Evolutionary conservation across 2,329 filamentous ascomycete species (phyloP).

Genomic region (Beauveria pseudobassiana): DNA sequence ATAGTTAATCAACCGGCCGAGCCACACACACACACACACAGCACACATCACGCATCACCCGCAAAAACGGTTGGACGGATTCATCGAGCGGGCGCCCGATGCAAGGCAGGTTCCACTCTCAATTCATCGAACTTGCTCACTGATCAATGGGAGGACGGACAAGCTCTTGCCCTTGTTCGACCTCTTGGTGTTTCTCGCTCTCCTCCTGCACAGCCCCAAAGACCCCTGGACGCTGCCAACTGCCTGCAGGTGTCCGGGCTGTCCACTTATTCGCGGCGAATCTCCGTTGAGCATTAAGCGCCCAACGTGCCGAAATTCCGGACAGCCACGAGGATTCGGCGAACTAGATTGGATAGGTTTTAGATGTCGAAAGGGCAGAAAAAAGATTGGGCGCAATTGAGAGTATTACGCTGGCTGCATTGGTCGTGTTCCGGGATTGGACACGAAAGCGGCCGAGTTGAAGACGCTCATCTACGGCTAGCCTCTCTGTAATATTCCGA

Average conservation of each 20-base stretch:
- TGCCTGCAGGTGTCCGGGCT: neutral
- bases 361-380: neutral
- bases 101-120: neutral
- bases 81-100: neutral
- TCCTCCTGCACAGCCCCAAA: conserved; percentile 1
- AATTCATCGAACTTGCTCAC: neutral
- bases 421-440: too few species aligned
- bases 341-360: neutral
- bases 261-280: conserved; percentile 5
- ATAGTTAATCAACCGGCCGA: neutral
- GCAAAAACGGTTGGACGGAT: too few species aligned
- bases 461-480: too few species aligned
- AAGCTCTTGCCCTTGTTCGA: neutral
- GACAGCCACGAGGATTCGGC: neutral
- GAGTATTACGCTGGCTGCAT: neutral
- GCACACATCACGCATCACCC: too few species aligned
- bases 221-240: neutral
- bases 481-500: too few species aligned
- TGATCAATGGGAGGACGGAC: neutral
- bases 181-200: neutral
- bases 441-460: too few species aligned
- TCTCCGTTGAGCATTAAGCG: conserved; percentile 6
- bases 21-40: too few species aligned
- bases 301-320: conserved; percentile 8
- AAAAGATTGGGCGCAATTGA: neutral